Evolutionary conservation across 352 stramenopile species (phyloP), one percentile per base, ranked within the genome.

Genomic region (Halophytophthora polymorphica): DNA sequence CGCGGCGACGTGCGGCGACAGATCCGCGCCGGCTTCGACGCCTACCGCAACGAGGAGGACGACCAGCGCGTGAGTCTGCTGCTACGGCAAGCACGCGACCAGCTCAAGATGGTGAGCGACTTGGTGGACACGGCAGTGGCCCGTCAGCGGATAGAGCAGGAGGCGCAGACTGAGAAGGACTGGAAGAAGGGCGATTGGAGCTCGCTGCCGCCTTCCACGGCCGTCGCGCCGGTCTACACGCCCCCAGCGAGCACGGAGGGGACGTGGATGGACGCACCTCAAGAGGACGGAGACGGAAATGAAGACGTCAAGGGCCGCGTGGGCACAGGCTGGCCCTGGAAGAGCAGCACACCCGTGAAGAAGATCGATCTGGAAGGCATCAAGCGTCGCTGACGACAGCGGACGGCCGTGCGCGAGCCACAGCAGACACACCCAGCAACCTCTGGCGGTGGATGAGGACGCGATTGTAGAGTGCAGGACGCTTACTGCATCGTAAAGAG

Each of bases 31-130:
- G 69, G 64, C 14, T 90, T 83, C 34, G 78, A 87, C 17, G 44
- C 70, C 44, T 76, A 72, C 15, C 69, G 73, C 28, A 15, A 66
- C 37, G 50, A 86, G n/a, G 34, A 73, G 14, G 73, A 87, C 56
- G 76, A 87, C n/a, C 70, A 67, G 11, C 58, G 68, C 22, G 69
- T 82, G 38, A 50, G 57, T 14, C 29, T 73, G 6, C 58, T 86
- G 38, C 53, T 87, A 45, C 71, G 67, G n/a, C 74, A 85, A 45
- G 66, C 69, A 18, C 70, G 69, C 17, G 72, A 81, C 2, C 76
- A 90, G 56, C 61, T 87, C 44, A 83, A 87, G 57, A 76, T 83
- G 65, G 76, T 90, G 41, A 72, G 66, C 45, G 73, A 86, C 45
- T 50, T 87, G 55, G 78, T 90, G 47, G 73, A 87, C 56, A 80